Evolutionary conservation across 768 basidiomycete species (phyloP), one percentile per base, ranked within the genome.

Genomic region (Butyriboletus loyo): DNA sequence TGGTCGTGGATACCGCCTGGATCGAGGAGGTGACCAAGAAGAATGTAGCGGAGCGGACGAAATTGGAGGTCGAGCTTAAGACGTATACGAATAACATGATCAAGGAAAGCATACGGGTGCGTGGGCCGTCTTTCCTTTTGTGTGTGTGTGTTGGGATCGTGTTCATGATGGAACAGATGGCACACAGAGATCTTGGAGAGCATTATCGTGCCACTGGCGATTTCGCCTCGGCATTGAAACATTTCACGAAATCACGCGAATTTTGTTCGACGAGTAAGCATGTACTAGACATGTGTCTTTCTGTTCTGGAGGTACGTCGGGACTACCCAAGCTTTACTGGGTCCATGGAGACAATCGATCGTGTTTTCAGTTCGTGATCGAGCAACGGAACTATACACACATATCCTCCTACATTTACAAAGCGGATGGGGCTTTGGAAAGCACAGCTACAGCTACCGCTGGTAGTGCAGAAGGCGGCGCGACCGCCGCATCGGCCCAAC

Each of bases 11-110:
- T 63, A 73, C 77, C 50, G 76, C 73, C 11, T 97, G 92, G 94
- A 70, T 83, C 17, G 89, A 94, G 38, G 82, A 86, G 59, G 79
- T 73, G 27, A 73, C 75, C 38, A 75, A 79, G 54, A 83, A 79
- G 69, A 92, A 89, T 62, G 73, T 77, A 55, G 79, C 80, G n/a
- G 92, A 95, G 65, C 77, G 76, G 53, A 81, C 79, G n/a, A 91
- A 87, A 67, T 74, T 97, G 52, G 95, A 97, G 73, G 87, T 94
- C 6, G 96, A 98, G 68, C 75, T 98, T 65, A 95, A 93, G 80
- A 91, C 88, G 11, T 98, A 98, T 65, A 80, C 85, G 58, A 94
- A 90, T 62, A 98, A 97, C 68, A 87, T 98, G 86, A 97, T 98
- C 77, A 98, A 97, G 72, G 96, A 98, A 79, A 94, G 91, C 77